phyloP scores from a whole-genome alignment of 129 eudicot species.

The Calendula officinalis region DNA sequence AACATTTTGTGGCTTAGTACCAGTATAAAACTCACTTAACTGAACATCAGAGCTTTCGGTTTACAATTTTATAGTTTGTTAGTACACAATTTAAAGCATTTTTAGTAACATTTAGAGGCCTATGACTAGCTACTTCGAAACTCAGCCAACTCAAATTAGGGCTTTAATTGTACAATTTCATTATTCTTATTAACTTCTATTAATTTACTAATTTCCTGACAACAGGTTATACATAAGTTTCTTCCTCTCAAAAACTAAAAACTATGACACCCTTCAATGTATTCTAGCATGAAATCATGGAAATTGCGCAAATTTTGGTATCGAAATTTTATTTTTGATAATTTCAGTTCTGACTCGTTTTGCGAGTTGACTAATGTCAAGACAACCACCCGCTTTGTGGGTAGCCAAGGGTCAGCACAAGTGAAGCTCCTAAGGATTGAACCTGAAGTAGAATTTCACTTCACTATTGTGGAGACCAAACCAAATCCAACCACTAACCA shows the following conservation, averaged over 20 bases:
- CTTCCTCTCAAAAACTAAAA: not conserved
- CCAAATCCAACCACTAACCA: no score
- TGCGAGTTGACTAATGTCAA: no score
- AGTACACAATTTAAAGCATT: not conserved
- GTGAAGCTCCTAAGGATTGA: no score
- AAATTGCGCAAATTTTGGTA: not conserved
- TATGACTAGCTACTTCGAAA: not conserved
- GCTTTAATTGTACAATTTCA: not conserved
- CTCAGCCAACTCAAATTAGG: not conserved
- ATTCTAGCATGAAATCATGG: slow-evolving; percentile 10
- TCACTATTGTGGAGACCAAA: no score
- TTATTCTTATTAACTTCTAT: not conserved
- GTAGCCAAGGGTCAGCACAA: no score
- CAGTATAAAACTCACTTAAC: not conserved
- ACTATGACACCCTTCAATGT: not conserved
- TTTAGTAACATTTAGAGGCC: no score
- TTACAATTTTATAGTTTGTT: not conserved
- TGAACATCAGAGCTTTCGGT: not conserved
- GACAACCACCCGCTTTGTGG: no score
- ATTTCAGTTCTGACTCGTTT: no score
- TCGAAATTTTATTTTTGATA: no score
- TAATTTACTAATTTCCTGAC: not conserved
- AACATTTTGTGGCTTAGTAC: not conserved
- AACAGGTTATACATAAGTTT: not conserved
- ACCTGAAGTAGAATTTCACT: no score